These are phyloP conservation scores for Teunomyces gatunensis DNA, from an alignment of 805 yeast species.

Conservation along the genomic window DNA sequence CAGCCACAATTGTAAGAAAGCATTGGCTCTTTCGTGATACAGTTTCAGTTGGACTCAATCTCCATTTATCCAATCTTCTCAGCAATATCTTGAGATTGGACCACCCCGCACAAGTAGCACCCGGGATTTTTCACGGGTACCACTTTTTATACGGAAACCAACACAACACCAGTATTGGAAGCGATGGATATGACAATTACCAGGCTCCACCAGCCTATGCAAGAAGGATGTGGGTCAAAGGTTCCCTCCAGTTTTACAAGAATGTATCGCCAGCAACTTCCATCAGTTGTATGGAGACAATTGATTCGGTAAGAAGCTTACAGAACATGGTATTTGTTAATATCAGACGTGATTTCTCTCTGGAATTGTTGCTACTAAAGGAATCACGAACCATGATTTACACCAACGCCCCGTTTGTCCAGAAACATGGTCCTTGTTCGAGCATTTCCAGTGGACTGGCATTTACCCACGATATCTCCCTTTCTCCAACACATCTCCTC, in stretches of 20 bases:
- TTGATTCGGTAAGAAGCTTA: constrained; percentile 39
- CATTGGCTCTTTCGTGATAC: constrained; percentile 22
- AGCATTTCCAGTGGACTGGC: not conserved
- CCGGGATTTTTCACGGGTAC: constrained; percentile 41
- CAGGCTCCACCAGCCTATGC: constrained; percentile 61
- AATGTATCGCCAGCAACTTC: constrained; percentile 13
- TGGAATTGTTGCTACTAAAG: constrained; percentile 23
- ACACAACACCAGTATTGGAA: constrained; percentile 43
- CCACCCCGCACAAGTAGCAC: not conserved
- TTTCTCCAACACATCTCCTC: constrained; percentile 46
- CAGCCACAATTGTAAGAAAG: constrained; percentile 11
- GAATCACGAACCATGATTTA: constrained; percentile 67
- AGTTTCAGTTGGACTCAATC: constrained; percentile 18
- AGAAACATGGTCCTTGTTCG: not conserved
- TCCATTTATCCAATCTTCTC: constrained; percentile 14
- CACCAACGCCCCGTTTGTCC: constrained; percentile 40
- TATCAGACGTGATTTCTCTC: constrained; percentile 48
- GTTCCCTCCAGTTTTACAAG: constrained; percentile 45
- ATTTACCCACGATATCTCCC: constrained; percentile 20
- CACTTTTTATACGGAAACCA: constrained; percentile 72
- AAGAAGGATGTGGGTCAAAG: constrained; percentile 81
- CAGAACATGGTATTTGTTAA: constrained; percentile 49
- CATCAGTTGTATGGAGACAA: constrained; percentile 50
- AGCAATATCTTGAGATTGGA: not conserved
- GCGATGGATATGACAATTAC: constrained; percentile 79